A percentile compares a stretch with the other conserved stretches of the same genome.
These are phyloP conservation scores for Phaeosphaeriaceae sp. DNA, from an alignment of 2,329 filamentous ascomycete genomes.

Conservation along the genomic window DNA sequence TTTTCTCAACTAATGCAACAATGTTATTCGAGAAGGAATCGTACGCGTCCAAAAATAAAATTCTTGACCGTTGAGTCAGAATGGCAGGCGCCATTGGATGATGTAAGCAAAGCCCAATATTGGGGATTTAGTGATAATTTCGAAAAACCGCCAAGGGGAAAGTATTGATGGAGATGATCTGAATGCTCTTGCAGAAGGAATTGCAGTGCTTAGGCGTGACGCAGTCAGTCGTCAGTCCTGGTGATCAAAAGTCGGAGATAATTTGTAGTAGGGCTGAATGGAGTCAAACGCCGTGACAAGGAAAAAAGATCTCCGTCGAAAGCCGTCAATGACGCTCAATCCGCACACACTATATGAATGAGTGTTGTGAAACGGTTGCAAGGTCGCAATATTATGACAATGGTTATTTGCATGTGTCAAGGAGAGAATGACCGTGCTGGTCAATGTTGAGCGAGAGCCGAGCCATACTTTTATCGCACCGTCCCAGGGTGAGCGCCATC, in stretches of 20 bases:
- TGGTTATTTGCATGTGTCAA: background rate
- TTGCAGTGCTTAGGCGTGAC: background rate
- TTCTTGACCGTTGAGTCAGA: constrained; percentile 49
- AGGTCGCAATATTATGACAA: background rate
- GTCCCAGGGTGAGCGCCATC: constrained; percentile 1
- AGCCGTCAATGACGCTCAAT: constrained; percentile 1
- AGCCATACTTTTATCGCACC: constrained; percentile 11
- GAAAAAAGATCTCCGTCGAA: constrained; percentile 9
- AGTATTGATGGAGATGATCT: background rate
- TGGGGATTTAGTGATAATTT: background rate
- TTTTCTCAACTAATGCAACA: constrained; percentile 76
- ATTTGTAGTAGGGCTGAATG: constrained; percentile 15
- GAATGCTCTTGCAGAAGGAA: background rate
- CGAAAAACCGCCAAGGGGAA: too few species aligned
- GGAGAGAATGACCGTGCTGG: background rate
- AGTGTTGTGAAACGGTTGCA: background rate
- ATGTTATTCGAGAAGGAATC: constrained; percentile 98
- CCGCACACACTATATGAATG: background rate
- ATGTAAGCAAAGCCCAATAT: background rate
- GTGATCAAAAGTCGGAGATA: constrained; percentile 14
- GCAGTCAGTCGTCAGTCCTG: constrained; percentile 2
- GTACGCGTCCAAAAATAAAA: constrained; percentile 93
- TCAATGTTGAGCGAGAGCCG: constrained; percentile 11
- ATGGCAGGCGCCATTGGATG: constrained; percentile 37
- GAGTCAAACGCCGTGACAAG: constrained; percentile 17